Base-by-base conservation (phyloP, 2,329 filamentous ascomycete genomes). In the Rhynchosporium agropyri region DNA sequence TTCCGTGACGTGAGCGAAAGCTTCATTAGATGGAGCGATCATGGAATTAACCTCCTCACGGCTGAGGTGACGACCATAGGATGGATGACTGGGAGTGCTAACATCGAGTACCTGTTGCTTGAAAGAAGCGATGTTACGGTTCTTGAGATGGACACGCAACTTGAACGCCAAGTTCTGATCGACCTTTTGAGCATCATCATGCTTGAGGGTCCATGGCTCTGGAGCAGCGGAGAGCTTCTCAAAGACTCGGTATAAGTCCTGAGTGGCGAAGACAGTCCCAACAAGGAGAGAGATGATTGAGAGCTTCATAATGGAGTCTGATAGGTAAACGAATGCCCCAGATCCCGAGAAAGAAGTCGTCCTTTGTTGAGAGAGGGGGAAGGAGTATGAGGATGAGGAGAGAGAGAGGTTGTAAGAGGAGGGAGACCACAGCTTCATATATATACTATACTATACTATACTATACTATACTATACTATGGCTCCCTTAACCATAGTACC, bases 61-160 rank as follows among this genome's bases (percentile, higher is more conserved):
- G 28, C 74, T 76, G 65, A 81, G 76, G 70, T 83, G 81, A 61
- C 81, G 71, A 31, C 82, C 82, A 66, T 84, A 84, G 15, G 74
- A 72, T 3, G 76, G 65, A 63, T 78, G 74, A 6, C 76, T 76
- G 1, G 82, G 82, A 0, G 79, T 81, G 26, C 80, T 81, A 62
- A 77, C 69, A 51, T 74, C 71, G 48, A 74, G 68, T 38, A 76
- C 64, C 13, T 66, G 68, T 56, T 70, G 68, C 62, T 75, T 69
- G 60, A 76, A 74, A 3, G 59, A 51, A 33, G 28, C 56, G 29
- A 72, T 60, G 50, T 73, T 71, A 48, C 69, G 68, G 51, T 72
- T 68, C 31, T 65, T 62, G 10, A 73, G 65, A 54, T 73, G 70
- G 51, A 73, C 70, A 31, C 70, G 67, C 15, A 74, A 50, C 43